A percentile compares a stretch with the other conserved stretches of the same genome.
Evolutionary conservation across 108 stramenopile genomes (phyloP).

Genomic region (Nitzschia sp.): DNA sequence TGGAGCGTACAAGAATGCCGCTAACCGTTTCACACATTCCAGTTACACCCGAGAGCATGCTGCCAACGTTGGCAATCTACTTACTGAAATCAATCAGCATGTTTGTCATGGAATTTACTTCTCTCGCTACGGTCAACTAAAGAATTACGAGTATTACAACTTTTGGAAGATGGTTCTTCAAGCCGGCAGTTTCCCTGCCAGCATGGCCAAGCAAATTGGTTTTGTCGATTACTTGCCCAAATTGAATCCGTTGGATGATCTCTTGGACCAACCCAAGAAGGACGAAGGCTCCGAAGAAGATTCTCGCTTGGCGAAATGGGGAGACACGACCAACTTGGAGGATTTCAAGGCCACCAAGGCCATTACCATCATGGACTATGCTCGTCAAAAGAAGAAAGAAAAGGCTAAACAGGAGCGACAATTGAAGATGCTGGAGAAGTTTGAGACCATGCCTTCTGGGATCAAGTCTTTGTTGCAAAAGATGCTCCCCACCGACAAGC

Average conservation of each 20-base stretch:
- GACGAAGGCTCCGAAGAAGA: constrained; percentile 19
- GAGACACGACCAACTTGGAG: constrained; percentile 29
- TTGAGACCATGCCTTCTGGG: background rate
- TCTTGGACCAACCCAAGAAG: constrained; percentile 46
- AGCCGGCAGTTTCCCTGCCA: constrained; percentile 64
- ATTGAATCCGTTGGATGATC: constrained; percentile 50
- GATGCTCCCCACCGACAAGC: too few species aligned
- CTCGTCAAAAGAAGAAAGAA: constrained; percentile 12
- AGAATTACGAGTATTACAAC: constrained; percentile 36
- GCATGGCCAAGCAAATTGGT: constrained; percentile 56
- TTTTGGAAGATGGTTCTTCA: constrained; percentile 67
- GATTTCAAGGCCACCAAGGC: constrained; percentile 29
- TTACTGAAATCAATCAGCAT: constrained; percentile 50
- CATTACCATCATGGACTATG: constrained; percentile 33
- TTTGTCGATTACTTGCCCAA: constrained; percentile 58
- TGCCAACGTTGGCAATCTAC: constrained; percentile 44
- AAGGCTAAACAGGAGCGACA: constrained; percentile 1
- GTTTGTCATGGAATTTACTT: constrained; percentile 48
- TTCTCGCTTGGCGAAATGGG: background rate
- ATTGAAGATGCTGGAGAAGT: background rate
- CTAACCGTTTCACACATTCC: constrained; percentile 64
- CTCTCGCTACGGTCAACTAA: constrained; percentile 35
- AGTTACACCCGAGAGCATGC: constrained; percentile 53
- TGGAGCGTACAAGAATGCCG: constrained; percentile 74
- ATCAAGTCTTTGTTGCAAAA: constrained; percentile 7